phyloP scores from a whole-genome alignment of 441 rosid genomes.

The Croton setiger region DNA sequence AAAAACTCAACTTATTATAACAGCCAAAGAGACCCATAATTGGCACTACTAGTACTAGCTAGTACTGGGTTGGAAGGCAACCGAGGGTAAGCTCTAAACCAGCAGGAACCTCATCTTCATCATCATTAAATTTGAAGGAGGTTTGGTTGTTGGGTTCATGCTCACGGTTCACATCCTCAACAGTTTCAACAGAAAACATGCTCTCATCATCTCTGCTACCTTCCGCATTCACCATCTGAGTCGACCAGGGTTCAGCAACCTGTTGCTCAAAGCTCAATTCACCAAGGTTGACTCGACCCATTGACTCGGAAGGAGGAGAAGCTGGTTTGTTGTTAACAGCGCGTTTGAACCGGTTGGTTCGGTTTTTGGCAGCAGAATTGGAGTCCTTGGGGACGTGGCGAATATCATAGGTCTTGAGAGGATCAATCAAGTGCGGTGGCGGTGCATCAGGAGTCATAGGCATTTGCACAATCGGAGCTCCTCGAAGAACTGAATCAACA shows the following conservation, averaged over 20 bases:
- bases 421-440: conserved; percentile 22
- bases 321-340: conserved; percentile 22
- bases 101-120: conserved; percentile 28
- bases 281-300: neutral
- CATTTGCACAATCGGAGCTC: conserved; percentile 27
- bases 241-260: conserved; percentile 25
- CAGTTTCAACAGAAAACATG: conserved; percentile 36
- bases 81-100: conserved; percentile 55
- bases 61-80: conserved; percentile 20
- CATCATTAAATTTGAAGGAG: too few species aligned
- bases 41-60: too few species aligned
- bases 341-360: conserved; percentile 36
- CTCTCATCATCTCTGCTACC: conserved; percentile 34
- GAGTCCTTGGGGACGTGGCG: conserved; percentile 40
- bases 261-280: conserved; percentile 20
- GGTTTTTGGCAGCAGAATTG: conserved; percentile 15
- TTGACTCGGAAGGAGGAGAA: conserved; percentile 1
- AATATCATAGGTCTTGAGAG: conserved; percentile 35
- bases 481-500: conserved; percentile 45
- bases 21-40: neutral
- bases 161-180: conserved; percentile 26
- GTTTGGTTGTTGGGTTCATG: conserved; percentile 4
- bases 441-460: conserved; percentile 21
- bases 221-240: conserved; percentile 24
- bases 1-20: neutral